These are phyloP conservation scores for Bombardia bombarda DNA, from an alignment of 495 filamentous ascomycete species.

Conservation along the genomic window DNA sequence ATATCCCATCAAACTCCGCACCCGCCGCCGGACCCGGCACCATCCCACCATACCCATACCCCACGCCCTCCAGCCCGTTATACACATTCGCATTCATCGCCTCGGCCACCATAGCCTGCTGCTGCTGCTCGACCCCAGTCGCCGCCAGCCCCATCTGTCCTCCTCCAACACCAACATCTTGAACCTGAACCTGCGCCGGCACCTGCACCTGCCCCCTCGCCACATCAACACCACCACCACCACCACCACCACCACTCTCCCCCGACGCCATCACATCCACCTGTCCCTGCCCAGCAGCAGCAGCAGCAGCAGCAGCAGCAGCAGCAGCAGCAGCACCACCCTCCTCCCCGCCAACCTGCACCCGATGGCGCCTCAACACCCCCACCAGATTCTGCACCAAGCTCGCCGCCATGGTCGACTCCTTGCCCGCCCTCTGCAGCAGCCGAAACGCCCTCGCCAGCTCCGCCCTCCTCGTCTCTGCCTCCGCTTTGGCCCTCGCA, in stretches of 20 bases:
- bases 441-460: background rate
- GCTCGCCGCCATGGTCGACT: constrained; percentile 3
- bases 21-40: background rate
- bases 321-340: background rate
- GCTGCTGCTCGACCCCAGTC: too few species aligned
- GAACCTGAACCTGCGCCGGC: background rate
- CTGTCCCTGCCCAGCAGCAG: background rate
- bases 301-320: background rate
- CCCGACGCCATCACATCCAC: background rate
- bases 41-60: background rate
- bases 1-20: background rate
- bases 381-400: constrained; percentile 6
- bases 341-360: background rate
- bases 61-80: background rate
- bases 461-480: background rate
- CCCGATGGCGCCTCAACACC: constrained; percentile 1
- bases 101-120: too few species aligned
- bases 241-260: background rate
- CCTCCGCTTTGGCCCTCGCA: background rate
- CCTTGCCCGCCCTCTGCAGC: constrained; percentile 1
- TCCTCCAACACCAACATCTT: background rate
- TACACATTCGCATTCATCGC: background rate
- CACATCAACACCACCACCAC: background rate
- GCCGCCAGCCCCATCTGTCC: too few species aligned
- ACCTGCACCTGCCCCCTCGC: background rate